Evolutionary conservation across 768 basidiomycete species (phyloP).

Genomic region (Amylocystis lapponica): DNA sequence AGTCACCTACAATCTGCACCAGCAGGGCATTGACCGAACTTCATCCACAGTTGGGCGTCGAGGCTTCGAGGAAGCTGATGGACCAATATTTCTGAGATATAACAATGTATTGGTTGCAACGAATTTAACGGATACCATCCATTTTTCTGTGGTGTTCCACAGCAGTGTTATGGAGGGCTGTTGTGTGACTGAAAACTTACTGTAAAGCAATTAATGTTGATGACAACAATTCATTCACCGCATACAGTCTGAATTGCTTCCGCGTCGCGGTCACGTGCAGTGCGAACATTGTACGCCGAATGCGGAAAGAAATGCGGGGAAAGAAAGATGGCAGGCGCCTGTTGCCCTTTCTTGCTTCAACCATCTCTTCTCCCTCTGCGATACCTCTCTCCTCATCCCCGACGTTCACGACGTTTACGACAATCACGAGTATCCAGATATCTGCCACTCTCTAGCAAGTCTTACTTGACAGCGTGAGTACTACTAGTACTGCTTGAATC

Average conservation of each 20-base stretch:
- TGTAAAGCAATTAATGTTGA: no score
- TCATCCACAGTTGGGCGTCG: slow-evolving; percentile 74
- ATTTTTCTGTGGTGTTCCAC: no score
- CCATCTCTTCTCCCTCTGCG: no score
- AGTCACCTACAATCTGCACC: slow-evolving; percentile 2
- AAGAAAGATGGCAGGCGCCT: background rate
- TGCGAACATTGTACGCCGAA: slow-evolving; percentile 1
- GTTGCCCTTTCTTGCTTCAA: background rate
- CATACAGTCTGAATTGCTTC: no score
- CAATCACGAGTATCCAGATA: background rate
- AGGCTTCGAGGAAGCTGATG: slow-evolving; percentile 80
- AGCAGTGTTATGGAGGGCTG: no score
- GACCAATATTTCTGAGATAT: slow-evolving; percentile 51
- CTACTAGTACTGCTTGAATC: no score
- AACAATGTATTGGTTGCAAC: no score
- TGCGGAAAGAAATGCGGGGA: background rate
- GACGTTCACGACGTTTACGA: background rate
- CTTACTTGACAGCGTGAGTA: background rate
- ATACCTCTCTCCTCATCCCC: background rate
- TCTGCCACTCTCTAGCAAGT: background rate
- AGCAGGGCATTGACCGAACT: slow-evolving; percentile 12
- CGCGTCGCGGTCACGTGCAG: background rate
- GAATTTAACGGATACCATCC: no score
- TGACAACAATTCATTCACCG: no score
- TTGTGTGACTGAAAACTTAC: no score